A percentile compares a stretch with the other conserved stretches of the same genome.
Conservation (phyloP, 1,284 basidiomycete genomes). For the Irpex lacteus region DNA sequence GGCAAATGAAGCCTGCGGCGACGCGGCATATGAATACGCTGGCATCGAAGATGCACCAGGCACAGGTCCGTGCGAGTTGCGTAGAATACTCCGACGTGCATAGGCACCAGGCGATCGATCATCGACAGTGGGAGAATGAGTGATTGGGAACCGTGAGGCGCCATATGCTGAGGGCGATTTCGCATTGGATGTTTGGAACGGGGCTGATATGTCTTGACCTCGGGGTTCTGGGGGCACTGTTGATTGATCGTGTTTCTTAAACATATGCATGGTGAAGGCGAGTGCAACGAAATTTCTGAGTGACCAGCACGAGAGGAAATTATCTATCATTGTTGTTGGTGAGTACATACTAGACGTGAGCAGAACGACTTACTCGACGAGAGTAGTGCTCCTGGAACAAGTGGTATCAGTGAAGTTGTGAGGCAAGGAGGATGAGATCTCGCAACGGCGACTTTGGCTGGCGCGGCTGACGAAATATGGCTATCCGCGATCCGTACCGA, state of each 20-base stretch:
- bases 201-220: not conserved
- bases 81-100: slow-evolving; percentile 4
- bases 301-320: not conserved
- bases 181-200: not conserved
- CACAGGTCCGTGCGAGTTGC: slow-evolving; percentile 1
- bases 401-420: not conserved
- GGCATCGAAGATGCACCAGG: not conserved
- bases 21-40: not conserved
- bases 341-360: not conserved
- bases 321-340: not conserved
- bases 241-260: not conserved
- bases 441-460: not conserved
- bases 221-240: not conserved
- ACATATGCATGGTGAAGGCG: not conserved
- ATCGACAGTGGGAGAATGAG: not conserved
- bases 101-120: not conserved
- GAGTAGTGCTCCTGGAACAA: not conserved
- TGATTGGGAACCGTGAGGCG: not conserved
- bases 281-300: not conserved
- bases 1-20: not conserved
- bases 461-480: not conserved
- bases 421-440: not conserved
- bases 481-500: not conserved
- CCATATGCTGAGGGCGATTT: not conserved
- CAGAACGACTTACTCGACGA: not conserved